These are phyloP conservation scores for Naganishia vaughanmartiniae DNA, from an alignment of 768 basidiomycete species.

Conservation along the genomic window DNA sequence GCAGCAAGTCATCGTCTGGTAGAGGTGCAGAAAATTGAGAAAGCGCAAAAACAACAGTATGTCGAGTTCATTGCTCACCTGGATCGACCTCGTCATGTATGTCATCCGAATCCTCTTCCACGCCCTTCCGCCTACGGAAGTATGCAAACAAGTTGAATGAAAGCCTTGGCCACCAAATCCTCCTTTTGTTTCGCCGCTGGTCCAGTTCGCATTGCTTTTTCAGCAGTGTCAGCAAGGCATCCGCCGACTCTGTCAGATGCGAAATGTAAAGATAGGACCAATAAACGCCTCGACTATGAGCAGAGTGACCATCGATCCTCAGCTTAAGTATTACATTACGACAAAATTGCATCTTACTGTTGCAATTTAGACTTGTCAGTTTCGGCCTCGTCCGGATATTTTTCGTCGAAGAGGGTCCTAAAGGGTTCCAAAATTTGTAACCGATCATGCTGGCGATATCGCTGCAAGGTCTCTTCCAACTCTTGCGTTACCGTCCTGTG, in stretches of 20 bases:
- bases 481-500: slow-evolving; percentile 5
- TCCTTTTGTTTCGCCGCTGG: slow-evolving; percentile 19
- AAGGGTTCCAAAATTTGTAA: slow-evolving; percentile 42
- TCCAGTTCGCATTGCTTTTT: slow-evolving; percentile 40
- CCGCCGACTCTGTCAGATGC: slow-evolving; percentile 48
- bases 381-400: slow-evolving; percentile 34
- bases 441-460: slow-evolving; percentile 32
- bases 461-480: slow-evolving; percentile 37
- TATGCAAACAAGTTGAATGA: slow-evolving; percentile 29
- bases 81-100: slow-evolving; percentile 27
- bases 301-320: background rate
- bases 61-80: slow-evolving; percentile 1
- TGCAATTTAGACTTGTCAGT: background rate
- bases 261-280: slow-evolving; percentile 47
- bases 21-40: background rate
- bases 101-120: slow-evolving; percentile 11
- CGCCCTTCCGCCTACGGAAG: background rate
- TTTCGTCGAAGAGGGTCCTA: slow-evolving; percentile 44
- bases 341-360: background rate
- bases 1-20: background rate
- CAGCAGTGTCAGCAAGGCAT: slow-evolving; percentile 37
- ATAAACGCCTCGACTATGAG: slow-evolving; percentile 39
- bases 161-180: slow-evolving; percentile 39
- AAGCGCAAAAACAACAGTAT: background rate
- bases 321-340: background rate